phyloP scores from a whole-genome alignment of 2,329 filamentous ascomycete genomes.

The Fusarium coffeatum region DNA sequence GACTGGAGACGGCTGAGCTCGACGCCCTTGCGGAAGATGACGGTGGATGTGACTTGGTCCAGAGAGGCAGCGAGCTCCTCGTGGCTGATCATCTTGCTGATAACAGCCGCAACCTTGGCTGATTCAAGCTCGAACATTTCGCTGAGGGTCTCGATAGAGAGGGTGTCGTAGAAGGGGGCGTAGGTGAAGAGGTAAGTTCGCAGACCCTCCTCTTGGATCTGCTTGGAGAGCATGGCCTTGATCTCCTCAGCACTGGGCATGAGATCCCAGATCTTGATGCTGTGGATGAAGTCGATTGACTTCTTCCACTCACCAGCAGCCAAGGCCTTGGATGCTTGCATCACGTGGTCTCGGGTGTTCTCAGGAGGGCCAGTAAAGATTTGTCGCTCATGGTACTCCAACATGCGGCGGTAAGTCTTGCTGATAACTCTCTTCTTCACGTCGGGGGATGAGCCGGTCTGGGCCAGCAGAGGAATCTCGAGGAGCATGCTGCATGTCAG shows the following conservation, averaged over 20 bases:
- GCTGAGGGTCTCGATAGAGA: constrained; percentile 85
- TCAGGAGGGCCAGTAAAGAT: constrained; percentile 98
- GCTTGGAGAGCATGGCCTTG: constrained; percentile 95
- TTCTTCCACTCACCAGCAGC: constrained; percentile 99
- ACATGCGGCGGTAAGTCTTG: constrained; percentile 99
- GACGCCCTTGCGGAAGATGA: constrained; percentile 99
- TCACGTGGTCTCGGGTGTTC: constrained; percentile 98
- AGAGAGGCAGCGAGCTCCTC: constrained; percentile 96
- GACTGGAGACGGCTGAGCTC: constrained; percentile 97
- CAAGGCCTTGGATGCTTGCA: constrained; percentile 97
- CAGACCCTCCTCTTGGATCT: constrained; percentile 98
- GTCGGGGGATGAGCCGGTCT: constrained; percentile 95
- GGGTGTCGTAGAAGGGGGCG: constrained; percentile 98
- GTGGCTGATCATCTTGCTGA: constrained; percentile 99
- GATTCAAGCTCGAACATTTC: constrained; percentile 94
- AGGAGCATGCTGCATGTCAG: constrained; percentile 99
- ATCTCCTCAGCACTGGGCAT: constrained; percentile 93
- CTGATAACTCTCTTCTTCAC: constrained; percentile 98
- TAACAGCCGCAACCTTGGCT: constrained; percentile 91
- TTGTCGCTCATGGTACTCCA: constrained; percentile 99
- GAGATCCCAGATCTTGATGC: constrained; percentile 99
- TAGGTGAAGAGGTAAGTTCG: constrained; percentile 99
- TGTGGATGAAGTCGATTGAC: constrained; percentile 90
- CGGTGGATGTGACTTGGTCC: constrained; percentile 95
- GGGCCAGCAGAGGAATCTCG: constrained; percentile 95